Evolutionary conservation across 78 protist species (phyloP).

Genomic region (Chrysochromulina parva): DNA sequence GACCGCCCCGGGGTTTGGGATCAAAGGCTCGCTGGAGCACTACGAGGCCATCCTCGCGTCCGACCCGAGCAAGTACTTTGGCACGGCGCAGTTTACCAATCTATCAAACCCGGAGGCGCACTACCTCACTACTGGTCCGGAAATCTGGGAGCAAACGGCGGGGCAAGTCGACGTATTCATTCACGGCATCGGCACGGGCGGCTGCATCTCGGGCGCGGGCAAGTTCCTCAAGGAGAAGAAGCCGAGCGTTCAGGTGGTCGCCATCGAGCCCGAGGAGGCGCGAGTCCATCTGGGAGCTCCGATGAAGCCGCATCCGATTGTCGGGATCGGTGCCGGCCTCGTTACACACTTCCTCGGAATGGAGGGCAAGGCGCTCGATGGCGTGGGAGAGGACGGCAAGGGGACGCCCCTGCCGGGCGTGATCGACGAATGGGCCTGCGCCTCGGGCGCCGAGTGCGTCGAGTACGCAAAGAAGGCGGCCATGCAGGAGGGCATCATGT

Average conservation of each 20-base stretch:
- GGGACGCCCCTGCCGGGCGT: neutral
- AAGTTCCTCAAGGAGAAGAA: neutral
- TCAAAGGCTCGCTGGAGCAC: neutral
- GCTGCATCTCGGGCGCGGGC: constrained; percentile 44
- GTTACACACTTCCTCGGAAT: neutral
- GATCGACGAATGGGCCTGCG: constrained; percentile 29
- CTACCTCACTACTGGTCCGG: neutral
- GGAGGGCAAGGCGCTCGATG: neutral
- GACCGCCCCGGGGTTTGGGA: too few species aligned
- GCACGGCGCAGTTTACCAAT: neutral
- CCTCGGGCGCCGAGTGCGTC: neutral
- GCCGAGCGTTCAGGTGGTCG: neutral
- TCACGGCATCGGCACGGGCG: constrained; percentile 45
- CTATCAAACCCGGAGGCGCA: constrained; percentile 5
- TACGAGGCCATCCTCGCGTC: neutral
- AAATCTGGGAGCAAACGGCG: constrained; percentile 5
- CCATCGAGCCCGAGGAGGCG: neutral
- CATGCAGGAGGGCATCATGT: constrained; percentile 2
- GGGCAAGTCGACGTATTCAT: constrained; percentile 22
- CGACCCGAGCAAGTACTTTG: neutral
- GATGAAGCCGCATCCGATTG: neutral
- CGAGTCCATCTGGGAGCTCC: neutral
- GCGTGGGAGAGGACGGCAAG: neutral
- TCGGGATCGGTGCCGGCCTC: neutral
- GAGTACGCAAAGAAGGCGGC: neutral